Conservation (phyloP, 2,329 filamentous ascomycete species). For the Cercospora berteroae region DNA sequence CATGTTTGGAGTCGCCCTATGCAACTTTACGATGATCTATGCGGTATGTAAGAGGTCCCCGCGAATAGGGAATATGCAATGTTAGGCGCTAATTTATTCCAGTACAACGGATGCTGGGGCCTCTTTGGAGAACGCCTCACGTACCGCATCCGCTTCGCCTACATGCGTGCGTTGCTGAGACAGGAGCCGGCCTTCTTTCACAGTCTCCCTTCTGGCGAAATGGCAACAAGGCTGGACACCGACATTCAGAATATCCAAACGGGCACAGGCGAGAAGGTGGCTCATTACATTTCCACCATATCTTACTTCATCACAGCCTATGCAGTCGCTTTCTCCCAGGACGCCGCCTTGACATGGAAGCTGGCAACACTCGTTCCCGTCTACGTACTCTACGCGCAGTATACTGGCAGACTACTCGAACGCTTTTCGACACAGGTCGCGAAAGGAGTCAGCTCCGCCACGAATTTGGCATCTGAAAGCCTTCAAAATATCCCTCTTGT, state of each 20-base stretch:
- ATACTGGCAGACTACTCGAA: constrained; percentile 55
- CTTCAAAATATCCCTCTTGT: constrained; percentile 52
- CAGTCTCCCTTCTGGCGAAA: constrained; percentile 60
- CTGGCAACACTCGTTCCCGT: constrained; percentile 62
- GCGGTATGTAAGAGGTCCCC: background rate
- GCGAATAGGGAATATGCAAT: background rate
- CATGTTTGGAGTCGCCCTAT: background rate
- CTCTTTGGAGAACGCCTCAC: constrained; percentile 63
- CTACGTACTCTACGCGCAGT: constrained; percentile 56
- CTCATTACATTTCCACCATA: constrained; percentile 59
- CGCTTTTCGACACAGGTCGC: constrained; percentile 53
- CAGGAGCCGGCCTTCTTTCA: constrained; percentile 66
- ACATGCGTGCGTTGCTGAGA: constrained; percentile 57
- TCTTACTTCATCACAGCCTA: constrained; percentile 65
- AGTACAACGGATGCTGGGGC: constrained; percentile 49
- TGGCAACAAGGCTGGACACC: constrained; percentile 59
- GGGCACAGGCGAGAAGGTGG: constrained; percentile 69
- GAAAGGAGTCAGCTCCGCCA: constrained; percentile 56
- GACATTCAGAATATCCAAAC: constrained; percentile 66
- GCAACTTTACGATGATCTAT: constrained; percentile 3
- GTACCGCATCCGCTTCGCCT: constrained; percentile 60
- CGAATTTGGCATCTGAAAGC: constrained; percentile 61
- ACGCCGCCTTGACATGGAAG: constrained; percentile 61
- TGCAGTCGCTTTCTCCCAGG: constrained; percentile 64
- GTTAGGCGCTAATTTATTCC: background rate